Base-by-base conservation (phyloP, 2,329 filamentous ascomycete species). In the Penicillium sp. region DNA sequence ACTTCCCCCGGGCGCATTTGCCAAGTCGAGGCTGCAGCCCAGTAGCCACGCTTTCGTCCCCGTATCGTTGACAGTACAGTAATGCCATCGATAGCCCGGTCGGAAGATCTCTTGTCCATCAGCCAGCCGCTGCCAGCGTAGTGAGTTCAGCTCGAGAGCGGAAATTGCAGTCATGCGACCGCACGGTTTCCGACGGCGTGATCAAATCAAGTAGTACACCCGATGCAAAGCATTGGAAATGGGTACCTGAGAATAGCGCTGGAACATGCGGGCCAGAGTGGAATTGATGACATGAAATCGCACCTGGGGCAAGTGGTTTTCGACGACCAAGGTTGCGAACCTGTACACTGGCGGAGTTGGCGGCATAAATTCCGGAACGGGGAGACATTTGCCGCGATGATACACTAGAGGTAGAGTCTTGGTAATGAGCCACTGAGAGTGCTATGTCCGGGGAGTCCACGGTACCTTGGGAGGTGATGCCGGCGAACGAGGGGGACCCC, bases 11-110 rank as follows among this genome's bases (percentile, higher is more conserved):
- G 84, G 74, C 31, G 85, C 85, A 39, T 83, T 81, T 6, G 78
- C 75, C 14, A 77, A 72, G 32, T 95, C 89, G 3, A 87, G 85
- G 2, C 87, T 87, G 61, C 89, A 96, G 7, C 93, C 93, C n/a
- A 98, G 77, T 20, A 98, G 76, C 90, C 93, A 98, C 6, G 89
- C 93, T 65, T 95, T 95, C 6, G 93, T 96, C 5, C 91, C 91
- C 59, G 95, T 88, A 50, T 93, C 85, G 64, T 96, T 94, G 70
- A 96, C 86, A 3, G 89, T 95, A 67, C 93, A 97, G 65, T 98
- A 98, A 67, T 97, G 91, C 93, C 93, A 98, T 49, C 91, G 82
- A 67, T 93, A 97, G n/a, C 86, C 88, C 0, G 83, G 76, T 57
- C 87, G 87, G 71, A 96, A 98, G 27, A 98, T 85, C 64, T 98